Conservation (phyloP, 1,139 yeast species). For the Pneumocystis wakefieldiae region DNA sequence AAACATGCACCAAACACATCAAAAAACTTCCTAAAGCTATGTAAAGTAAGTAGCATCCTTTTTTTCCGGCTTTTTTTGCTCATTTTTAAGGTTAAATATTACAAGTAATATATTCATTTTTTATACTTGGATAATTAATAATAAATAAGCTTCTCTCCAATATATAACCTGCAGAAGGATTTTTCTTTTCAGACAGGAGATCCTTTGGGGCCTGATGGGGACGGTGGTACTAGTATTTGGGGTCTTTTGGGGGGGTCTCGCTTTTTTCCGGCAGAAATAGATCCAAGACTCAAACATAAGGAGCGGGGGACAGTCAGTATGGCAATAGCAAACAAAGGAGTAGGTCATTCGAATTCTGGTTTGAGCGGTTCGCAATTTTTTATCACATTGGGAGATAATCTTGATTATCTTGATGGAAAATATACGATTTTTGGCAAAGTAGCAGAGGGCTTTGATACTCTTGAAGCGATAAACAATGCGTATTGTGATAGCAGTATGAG, state of each 20-base stretch:
- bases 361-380: conserved; percentile 24
- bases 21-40: conserved; percentile 39
- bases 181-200: conserved; percentile 34
- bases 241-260: conserved; percentile 18
- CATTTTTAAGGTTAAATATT: conserved; percentile 27
- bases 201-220: conserved; percentile 31
- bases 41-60: conserved; percentile 23
- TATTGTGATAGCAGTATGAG: conserved; percentile 25
- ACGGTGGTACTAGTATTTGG: conserved; percentile 27
- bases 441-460: conserved; percentile 35
- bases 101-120: conserved; percentile 20
- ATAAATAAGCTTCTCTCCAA: conserved; percentile 28
- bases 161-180: conserved; percentile 31
- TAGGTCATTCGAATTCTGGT: conserved; percentile 8
- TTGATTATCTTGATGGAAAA: conserved; percentile 16
- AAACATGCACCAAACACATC: conserved; percentile 29
- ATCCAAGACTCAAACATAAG: conserved; percentile 17
- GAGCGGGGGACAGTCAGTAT: conserved; percentile 31
- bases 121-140: neutral
- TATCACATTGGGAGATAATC: conserved; percentile 20
- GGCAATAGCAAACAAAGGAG: conserved; percentile 15
- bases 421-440: conserved; percentile 36
- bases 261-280: conserved; percentile 16
- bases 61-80: neutral
- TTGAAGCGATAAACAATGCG: conserved; percentile 32